Conservation (phyloP, 371 early-diverging fungal genomes). For the Mortierella sp. region DNA sequence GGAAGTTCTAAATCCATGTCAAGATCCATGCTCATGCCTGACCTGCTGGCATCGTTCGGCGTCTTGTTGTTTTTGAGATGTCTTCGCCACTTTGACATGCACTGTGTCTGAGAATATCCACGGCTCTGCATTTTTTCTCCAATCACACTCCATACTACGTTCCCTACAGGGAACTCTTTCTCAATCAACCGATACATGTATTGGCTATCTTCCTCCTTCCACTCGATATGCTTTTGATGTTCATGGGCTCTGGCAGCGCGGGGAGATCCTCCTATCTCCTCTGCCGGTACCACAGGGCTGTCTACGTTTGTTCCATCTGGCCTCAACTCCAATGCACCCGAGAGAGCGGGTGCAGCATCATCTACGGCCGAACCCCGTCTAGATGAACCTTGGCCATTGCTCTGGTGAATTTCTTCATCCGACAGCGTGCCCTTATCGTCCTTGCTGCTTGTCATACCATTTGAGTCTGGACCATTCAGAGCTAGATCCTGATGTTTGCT, state of each 20-base stretch:
- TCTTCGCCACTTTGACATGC: slow-evolving; percentile 56
- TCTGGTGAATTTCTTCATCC: slow-evolving; percentile 7
- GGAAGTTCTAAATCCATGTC: slow-evolving; percentile 6
- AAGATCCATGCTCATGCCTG: slow-evolving; percentile 32
- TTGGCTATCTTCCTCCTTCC: slow-evolving; percentile 54
- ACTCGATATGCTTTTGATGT: slow-evolving; percentile 54
- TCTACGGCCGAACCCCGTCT: slow-evolving; percentile 1
- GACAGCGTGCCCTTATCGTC: slow-evolving; percentile 21
- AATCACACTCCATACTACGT: slow-evolving; percentile 55
- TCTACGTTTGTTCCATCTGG: neutral
- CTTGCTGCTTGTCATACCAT: neutral
- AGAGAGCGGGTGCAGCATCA: neutral
- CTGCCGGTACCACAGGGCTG: neutral
- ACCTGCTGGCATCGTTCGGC: slow-evolving; percentile 25
- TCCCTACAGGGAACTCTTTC: slow-evolving; percentile 54
- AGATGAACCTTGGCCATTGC: neutral
- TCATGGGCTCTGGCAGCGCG: slow-evolving; percentile 25
- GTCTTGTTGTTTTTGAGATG: slow-evolving; percentile 50
- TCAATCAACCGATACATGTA: slow-evolving; percentile 52
- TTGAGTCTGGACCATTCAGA: neutral
- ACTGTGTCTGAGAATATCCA: slow-evolving; percentile 53
- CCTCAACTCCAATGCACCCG: neutral
- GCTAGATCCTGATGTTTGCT: slow-evolving; percentile 20
- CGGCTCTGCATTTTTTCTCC: slow-evolving; percentile 51
- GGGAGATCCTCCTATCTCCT: slow-evolving; percentile 14